phyloP scores from a whole-genome alignment of 2,329 filamentous ascomycete species.

The Endocalyx cinctus region DNA sequence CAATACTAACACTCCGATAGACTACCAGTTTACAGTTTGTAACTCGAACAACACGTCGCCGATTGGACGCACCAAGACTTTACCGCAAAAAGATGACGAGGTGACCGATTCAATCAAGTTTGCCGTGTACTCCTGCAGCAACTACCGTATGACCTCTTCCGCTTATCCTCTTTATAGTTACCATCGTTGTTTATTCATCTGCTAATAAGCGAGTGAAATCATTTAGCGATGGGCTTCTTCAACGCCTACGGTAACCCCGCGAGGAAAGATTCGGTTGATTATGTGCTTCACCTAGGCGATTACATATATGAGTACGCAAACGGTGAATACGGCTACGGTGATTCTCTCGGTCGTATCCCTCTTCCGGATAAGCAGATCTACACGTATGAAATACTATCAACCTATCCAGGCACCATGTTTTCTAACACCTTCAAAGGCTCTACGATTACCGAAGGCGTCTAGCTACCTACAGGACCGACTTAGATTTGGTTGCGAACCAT shows the following conservation, averaged over 20 bases:
- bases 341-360: conserved; percentile 47
- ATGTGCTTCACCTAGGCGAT: conserved; percentile 39
- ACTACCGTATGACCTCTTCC: conserved; percentile 23
- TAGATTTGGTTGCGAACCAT: conserved; percentile 35
- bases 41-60: conserved; percentile 25
- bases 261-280: conserved; percentile 41
- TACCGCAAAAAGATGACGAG: conserved; percentile 22
- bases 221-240: conserved; percentile 39
- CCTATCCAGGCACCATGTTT: too few species aligned
- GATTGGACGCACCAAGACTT: conserved; percentile 31
- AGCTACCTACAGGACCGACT: conserved; percentile 42
- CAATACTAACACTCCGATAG: conserved; percentile 8
- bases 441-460: conserved; percentile 56
- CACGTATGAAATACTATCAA: conserved; percentile 27
- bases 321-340: conserved; percentile 45
- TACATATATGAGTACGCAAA: conserved; percentile 62
- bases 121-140: conserved; percentile 30
- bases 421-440: conserved; percentile 29
- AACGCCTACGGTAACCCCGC: conserved; percentile 40
- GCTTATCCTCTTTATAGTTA: not conserved
- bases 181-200: not conserved
- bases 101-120: conserved; percentile 25
- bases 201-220: not conserved
- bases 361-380: conserved; percentile 47
- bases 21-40: conserved; percentile 33